A percentile compares a stretch with the other conserved stretches of the same genome.
Evolutionary conservation across 495 filamentous ascomycete species (phyloP).

Genomic region (Physcia stellaris): DNA sequence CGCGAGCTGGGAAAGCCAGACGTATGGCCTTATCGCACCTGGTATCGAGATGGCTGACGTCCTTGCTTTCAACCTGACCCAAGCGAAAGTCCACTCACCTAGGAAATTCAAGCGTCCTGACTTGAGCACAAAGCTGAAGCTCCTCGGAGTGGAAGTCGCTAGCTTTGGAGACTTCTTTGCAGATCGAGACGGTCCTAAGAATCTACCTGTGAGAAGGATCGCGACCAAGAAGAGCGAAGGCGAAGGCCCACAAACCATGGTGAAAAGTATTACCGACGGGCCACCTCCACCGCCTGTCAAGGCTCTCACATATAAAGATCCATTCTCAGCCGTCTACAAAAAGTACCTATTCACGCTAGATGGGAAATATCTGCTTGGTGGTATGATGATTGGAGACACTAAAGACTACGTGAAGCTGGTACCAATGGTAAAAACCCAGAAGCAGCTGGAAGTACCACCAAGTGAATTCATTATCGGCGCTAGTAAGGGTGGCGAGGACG

Average conservation of each 20-base stretch:
- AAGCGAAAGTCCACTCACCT: constrained; percentile 56
- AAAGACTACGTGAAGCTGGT: constrained; percentile 90
- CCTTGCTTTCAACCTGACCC: constrained; percentile 85
- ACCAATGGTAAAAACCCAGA: constrained; percentile 83
- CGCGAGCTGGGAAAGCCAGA: constrained; percentile 86
- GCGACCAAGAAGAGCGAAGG: constrained; percentile 20
- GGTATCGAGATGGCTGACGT: constrained; percentile 97
- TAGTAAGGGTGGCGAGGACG: constrained; percentile 58
- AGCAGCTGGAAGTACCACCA: constrained; percentile 68
- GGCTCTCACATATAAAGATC: constrained; percentile 83
- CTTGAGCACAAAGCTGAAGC: constrained; percentile 86
- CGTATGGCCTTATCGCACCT: constrained; percentile 86
- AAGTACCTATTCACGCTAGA: constrained; percentile 91
- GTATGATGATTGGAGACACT: constrained; percentile 98
- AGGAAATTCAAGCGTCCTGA: constrained; percentile 73
- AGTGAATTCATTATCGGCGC: constrained; percentile 83
- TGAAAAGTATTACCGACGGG: constrained; percentile 40
- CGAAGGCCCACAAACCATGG: constrained; percentile 21
- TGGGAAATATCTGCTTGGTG: constrained; percentile 83
- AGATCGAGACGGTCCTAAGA: constrained; percentile 73
- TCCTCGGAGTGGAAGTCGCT: constrained; percentile 87
- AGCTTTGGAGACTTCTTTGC: constrained; percentile 97
- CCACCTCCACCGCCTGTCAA: constrained; percentile 52
- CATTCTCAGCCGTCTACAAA: constrained; percentile 89
- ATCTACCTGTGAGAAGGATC: constrained; percentile 43